phyloP scores from a whole-genome alignment of 169 alveolate genomes.

The Miamiensis avidus region DNA sequence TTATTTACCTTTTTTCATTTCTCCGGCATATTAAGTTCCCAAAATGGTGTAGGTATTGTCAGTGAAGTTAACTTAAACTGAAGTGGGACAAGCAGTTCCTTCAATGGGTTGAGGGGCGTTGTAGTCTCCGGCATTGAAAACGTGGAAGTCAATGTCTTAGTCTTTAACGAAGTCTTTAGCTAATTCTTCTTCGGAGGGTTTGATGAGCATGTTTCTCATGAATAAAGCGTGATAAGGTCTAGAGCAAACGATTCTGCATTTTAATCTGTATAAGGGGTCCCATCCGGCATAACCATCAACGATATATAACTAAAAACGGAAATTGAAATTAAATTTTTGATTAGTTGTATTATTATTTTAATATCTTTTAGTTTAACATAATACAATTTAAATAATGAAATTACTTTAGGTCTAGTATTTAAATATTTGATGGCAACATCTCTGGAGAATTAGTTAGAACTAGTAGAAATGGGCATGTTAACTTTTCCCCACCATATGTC shows the following conservation, averaged over 20 bases:
- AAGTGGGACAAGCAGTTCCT: constrained; percentile 91
- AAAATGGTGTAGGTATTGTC: constrained; percentile 92
- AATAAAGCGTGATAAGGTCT: constrained; percentile 97
- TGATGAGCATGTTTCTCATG: constrained; percentile 96
- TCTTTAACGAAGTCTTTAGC: constrained; percentile 63
- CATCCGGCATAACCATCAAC: constrained; percentile 98
- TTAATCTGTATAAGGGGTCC: constrained; percentile 92
- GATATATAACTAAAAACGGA: constrained; percentile 86
- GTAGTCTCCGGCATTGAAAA: constrained; percentile 95
- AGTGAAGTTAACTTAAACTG: constrained; percentile 90
- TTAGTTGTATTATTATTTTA: background rate
- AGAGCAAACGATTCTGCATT: constrained; percentile 84
- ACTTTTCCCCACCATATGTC: constrained; percentile 97
- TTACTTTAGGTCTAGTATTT: constrained; percentile 70
- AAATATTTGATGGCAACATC: constrained; percentile 94
- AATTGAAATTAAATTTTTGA: background rate
- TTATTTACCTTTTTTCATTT: constrained; percentile 98
- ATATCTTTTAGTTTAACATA: too few relatives aligned
- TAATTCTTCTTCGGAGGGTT: constrained; percentile 87
- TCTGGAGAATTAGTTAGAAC: constrained; percentile 85
- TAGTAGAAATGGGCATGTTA: constrained; percentile 90
- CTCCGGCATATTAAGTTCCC: constrained; percentile 98
- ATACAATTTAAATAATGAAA: too few relatives aligned
- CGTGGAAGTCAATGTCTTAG: constrained; percentile 86
- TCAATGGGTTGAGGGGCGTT: constrained; percentile 88